These are phyloP conservation scores for Fraxinus cuspidata DNA, from an alignment of 257 asterid genomes.

Conservation along the genomic window DNA sequence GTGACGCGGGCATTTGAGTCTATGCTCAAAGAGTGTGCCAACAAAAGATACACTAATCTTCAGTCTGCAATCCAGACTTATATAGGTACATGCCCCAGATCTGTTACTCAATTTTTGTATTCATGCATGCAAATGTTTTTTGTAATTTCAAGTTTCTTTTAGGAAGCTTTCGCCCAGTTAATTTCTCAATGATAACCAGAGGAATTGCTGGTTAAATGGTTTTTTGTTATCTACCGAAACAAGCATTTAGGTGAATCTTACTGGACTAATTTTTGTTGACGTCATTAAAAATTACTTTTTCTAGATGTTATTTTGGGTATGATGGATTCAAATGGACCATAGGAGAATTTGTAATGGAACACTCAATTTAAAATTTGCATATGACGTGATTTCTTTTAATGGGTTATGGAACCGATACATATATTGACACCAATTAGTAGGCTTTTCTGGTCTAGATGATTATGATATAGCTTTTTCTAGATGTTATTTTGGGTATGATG, in stretches of 20 bases:
- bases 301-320: not conserved
- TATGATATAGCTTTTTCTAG: not conserved
- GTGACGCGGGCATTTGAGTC: constrained; percentile 92
- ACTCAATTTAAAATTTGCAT: not conserved
- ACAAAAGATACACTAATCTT: constrained; percentile 59
- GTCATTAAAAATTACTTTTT: not conserved
- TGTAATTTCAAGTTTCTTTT: constrained; percentile 3
- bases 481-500: not conserved
- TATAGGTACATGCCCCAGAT: constrained; percentile 55
- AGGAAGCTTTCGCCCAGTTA: not conserved
- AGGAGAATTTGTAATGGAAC: not conserved
- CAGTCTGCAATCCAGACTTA: constrained; percentile 72
- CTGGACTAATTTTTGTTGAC: not conserved
- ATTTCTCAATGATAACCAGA: not conserved
- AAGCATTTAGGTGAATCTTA: not conserved
- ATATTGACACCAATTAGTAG: not conserved
- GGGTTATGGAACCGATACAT: not conserved
- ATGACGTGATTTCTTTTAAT: not conserved
- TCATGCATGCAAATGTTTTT: not conserved
- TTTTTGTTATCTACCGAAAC: not conserved
- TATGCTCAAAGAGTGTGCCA: constrained; percentile 89
- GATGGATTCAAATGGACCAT: not conserved
- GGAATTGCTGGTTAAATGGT: not conserved
- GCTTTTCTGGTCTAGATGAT: not conserved
- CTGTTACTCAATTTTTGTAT: constrained; percentile 6